Conservation (phyloP, 2,329 filamentous ascomycete genomes). For the Septoria linicola region DNA sequence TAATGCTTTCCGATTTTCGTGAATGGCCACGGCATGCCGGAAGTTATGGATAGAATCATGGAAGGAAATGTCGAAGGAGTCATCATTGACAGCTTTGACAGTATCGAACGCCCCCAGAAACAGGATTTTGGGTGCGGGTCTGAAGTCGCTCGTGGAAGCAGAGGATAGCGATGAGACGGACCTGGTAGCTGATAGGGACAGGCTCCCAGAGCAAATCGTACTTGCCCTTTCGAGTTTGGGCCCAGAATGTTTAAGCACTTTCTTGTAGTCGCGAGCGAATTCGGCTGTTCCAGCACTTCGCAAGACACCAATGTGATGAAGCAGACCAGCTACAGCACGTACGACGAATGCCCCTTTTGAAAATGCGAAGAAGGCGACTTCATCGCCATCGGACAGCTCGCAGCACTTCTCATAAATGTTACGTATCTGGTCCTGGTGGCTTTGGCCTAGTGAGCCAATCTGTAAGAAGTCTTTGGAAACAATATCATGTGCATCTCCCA, state of each 20-base stretch:
- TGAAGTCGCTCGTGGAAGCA: slow-evolving; percentile 15
- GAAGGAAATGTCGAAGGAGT: slow-evolving; percentile 36
- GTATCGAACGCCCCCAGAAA: slow-evolving; percentile 44
- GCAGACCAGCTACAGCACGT: slow-evolving; percentile 42
- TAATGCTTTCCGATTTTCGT: slow-evolving; percentile 39
- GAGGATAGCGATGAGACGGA: slow-evolving; percentile 20
- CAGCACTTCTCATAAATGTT: slow-evolving; percentile 31
- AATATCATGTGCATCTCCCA: slow-evolving; percentile 23
- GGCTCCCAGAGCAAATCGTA: neutral
- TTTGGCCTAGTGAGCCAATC: slow-evolving; percentile 20
- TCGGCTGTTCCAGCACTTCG: slow-evolving; percentile 25
- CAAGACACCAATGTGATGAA: slow-evolving; percentile 39
- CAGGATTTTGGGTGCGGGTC: slow-evolving; percentile 37
- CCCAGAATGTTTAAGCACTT: slow-evolving; percentile 28
- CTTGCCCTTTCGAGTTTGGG: neutral
- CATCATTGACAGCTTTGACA: slow-evolving; percentile 35
- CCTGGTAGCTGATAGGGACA: neutral
- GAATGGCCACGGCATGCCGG: slow-evolving; percentile 43
- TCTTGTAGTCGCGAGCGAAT: slow-evolving; percentile 36
- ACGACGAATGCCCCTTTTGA: slow-evolving; percentile 45
- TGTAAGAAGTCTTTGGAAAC: slow-evolving; percentile 23
- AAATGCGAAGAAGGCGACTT: slow-evolving; percentile 45
- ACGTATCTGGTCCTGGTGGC: slow-evolving; percentile 28
- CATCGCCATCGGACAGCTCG: slow-evolving; percentile 33
- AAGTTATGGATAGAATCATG: slow-evolving; percentile 40